phyloP scores from a whole-genome alignment of 129 eudicot genomes.

The carrot (Daucus carota) region DNA sequence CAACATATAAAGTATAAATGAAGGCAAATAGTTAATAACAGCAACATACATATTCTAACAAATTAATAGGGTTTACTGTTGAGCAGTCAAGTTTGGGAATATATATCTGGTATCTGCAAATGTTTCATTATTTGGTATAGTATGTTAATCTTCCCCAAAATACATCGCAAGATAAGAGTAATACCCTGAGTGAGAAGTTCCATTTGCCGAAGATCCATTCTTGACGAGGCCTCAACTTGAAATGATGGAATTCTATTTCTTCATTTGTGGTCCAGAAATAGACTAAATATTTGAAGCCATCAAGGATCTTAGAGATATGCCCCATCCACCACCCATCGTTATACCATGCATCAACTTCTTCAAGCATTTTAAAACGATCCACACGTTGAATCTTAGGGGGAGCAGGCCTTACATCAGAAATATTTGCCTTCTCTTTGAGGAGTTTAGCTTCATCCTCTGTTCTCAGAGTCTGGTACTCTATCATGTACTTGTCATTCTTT shows the following conservation, averaged over 20 bases:
- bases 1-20: background rate
- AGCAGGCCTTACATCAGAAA: constrained; percentile 33
- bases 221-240: constrained; percentile 56
- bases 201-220: constrained; percentile 54
- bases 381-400: constrained; percentile 42
- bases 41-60: background rate
- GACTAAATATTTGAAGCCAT: constrained; percentile 37
- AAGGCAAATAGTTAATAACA: background rate
- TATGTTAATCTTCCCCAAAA: background rate
- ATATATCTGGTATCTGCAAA: background rate
- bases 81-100: background rate
- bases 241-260: constrained; percentile 39
- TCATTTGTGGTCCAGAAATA: constrained; percentile 46
- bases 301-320: constrained; percentile 29
- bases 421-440: constrained; percentile 40
- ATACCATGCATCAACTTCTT: constrained; percentile 68
- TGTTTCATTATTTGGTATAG: background rate
- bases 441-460: constrained; percentile 39
- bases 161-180: background rate
- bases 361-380: constrained; percentile 34
- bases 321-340: constrained; percentile 88
- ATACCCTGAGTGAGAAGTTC: constrained; percentile 42
- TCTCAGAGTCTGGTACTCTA: constrained; percentile 49
- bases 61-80: background rate
- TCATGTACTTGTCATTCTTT: constrained; percentile 28